Evolutionary conservation across 768 basidiomycete species (phyloP).

Genomic region (Suillus occidentalis): DNA sequence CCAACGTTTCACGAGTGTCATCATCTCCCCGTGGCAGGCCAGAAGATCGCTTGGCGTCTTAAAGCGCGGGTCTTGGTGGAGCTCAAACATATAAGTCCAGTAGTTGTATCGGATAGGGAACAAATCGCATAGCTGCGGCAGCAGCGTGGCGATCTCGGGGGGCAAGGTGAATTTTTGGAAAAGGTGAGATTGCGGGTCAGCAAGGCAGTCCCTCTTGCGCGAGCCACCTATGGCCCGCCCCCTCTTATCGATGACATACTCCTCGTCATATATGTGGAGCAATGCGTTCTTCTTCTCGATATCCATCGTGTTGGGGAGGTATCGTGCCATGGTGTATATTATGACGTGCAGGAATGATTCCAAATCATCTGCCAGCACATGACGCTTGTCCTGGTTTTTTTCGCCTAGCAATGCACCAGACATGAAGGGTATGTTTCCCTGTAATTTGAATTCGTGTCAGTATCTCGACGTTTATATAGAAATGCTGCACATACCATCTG

Average conservation of each 20-base stretch:
- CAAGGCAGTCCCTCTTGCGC: background rate
- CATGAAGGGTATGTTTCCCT: conserved; percentile 17
- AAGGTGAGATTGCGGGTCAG: background rate
- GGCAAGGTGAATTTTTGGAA: background rate
- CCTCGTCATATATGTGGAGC: background rate
- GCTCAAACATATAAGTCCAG: background rate
- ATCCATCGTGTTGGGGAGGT: conserved; percentile 13
- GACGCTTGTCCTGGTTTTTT: conserved; percentile 5
- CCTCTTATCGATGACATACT: background rate
- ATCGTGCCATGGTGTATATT: conserved; percentile 16
- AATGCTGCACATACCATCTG: background rate
- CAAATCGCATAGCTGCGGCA: background rate
- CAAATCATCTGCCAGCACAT: conserved; percentile 5
- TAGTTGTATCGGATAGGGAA: background rate
- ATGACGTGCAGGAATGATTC: conserved; percentile 12
- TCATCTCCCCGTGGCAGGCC: background rate
- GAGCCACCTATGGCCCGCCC: background rate
- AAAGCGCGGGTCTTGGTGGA: background rate
- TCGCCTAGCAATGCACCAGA: conserved; percentile 17
- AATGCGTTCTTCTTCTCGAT: background rate
- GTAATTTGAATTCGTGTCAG: background rate
- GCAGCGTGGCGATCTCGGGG: background rate
- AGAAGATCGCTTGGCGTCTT: background rate
- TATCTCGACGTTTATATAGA: background rate
- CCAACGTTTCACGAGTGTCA: background rate